Evolutionary conservation across 2,329 filamentous ascomycete species (phyloP), one percentile per base, ranked within the genome.

Genomic region (Ascochyta fabae): DNA sequence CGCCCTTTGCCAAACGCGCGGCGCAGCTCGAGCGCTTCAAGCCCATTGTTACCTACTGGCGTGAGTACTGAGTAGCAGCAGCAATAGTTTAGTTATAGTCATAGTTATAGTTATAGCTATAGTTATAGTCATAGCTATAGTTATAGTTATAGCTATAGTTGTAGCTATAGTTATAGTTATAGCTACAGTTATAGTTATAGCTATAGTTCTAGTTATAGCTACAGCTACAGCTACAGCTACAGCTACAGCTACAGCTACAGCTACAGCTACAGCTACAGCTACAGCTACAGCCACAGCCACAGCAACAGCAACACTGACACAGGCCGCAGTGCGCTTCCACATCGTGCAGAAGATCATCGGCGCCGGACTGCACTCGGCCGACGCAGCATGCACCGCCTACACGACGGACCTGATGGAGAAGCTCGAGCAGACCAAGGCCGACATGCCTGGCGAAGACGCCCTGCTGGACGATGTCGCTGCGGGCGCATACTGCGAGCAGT

Each of bases 41-140:
- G 77, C 95, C 95, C 8, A 91, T 95, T 56, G 85, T 98, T 65
- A 84, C 93, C 60, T 99, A 98, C 77, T 98, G 94, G 92, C 95
- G 94, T 96, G 84, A 71, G 89, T 84, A 38, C 42, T 36, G 10
- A 27, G 31, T 29, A n/a, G 16, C 35, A 43, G 19, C 29, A n/a
- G n/a, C 24, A 43, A 15, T n/a, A 27, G 27, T 16, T 16, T 8
- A 29, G 27, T 3, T 1, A 29, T 9, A 8, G 27, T 7, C 1
- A 10, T 9, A 31, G 10, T 12, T 2, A 10, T 9, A 29, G 27
- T 9, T 3, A 29, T 8, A 29, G 27, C 6, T 3, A 29, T 8
- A 7, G 10, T 12, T 5, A 10, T 9, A 29, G 27, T 3, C 1
- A 29, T 9, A 8, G 27, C 27, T 3, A 10, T 9, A 31, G 10